A percentile compares a stretch with the other conserved stretches of the same genome.
These are phyloP conservation scores for Talaromyces sp. DNA, from an alignment of 2,329 filamentous ascomycete genomes.

Conservation along the genomic window DNA sequence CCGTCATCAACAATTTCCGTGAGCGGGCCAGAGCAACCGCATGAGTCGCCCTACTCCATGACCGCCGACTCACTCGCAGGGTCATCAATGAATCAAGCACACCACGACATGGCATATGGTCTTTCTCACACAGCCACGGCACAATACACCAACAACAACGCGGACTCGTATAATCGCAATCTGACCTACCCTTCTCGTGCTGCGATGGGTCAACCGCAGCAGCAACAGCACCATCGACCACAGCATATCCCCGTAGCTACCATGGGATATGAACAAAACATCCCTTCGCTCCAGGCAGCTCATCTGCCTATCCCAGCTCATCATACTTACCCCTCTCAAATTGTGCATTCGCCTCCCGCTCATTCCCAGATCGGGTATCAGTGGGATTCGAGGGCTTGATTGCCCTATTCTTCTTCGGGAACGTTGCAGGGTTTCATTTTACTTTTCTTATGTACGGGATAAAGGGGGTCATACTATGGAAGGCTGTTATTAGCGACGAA, in stretches of 20 bases:
- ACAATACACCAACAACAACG: conserved; percentile 5
- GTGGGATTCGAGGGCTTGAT: conserved; percentile 15
- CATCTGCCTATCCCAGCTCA: conserved; percentile 9
- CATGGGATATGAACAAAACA: conserved; percentile 14
- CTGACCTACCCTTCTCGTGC: conserved; percentile 12
- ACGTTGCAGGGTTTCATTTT: background rate
- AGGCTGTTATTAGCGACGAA: conserved; percentile 10
- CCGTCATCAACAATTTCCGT: background rate
- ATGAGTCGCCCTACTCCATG: background rate
- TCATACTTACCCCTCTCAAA: conserved; percentile 9
- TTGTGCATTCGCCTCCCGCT: conserved; percentile 7
- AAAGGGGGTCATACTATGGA: background rate
- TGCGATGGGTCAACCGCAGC: background rate
- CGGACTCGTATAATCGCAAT: conserved; percentile 6
- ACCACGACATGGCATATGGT: conserved; percentile 11
- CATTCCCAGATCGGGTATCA: conserved; percentile 16
- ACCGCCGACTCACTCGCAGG: conserved; percentile 1
- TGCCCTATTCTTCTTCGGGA: background rate
- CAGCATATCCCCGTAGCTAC: conserved; percentile 10
- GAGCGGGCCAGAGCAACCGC: conserved; percentile 6
- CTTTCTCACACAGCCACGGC: background rate
- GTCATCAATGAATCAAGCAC: conserved; percentile 5
- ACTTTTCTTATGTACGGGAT: background rate
- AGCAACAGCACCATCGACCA: conserved; percentile 12
- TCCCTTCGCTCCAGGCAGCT: conserved; percentile 4